These are phyloP conservation scores for Metarhizium anisopliae DNA, from an alignment of 2,329 filamentous ascomycete genomes.

Conservation along the genomic window DNA sequence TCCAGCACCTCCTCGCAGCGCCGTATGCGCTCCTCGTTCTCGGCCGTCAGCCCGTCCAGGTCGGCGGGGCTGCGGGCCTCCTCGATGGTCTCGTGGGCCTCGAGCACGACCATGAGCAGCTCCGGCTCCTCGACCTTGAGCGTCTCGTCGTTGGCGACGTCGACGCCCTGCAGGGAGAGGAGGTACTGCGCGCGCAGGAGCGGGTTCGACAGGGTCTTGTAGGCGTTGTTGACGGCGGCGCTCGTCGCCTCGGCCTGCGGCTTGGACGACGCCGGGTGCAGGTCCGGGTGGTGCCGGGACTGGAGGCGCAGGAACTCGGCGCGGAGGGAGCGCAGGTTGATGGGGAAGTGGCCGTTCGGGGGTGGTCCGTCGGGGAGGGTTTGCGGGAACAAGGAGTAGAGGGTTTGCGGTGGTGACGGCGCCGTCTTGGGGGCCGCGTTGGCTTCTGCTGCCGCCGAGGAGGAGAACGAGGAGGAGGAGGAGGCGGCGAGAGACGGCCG, in stretches of 20 bases:
- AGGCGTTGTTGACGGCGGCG: slow-evolving; percentile 82
- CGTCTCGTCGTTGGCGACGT: slow-evolving; percentile 71
- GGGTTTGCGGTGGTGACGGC: slow-evolving; percentile 33
- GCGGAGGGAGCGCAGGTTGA: slow-evolving; percentile 62
- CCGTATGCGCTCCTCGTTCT: slow-evolving; percentile 60
- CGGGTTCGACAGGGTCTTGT: slow-evolving; percentile 72
- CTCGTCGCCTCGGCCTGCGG: slow-evolving; percentile 65
- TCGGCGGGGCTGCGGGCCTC: slow-evolving; percentile 59
- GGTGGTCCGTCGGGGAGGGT: slow-evolving; percentile 73
- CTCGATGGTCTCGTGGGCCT: slow-evolving; percentile 69
- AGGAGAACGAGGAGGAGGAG: too few species aligned
- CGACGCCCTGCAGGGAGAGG: slow-evolving; percentile 62
- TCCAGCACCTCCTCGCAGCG: slow-evolving; percentile 56
- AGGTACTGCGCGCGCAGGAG: slow-evolving; percentile 83
- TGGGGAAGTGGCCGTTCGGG: slow-evolving; percentile 63
- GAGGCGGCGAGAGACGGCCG: not conserved
- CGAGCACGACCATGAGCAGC: slow-evolving; percentile 70
- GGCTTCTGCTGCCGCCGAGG: too few species aligned
- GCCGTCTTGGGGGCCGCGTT: not conserved
- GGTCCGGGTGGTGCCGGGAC: slow-evolving; percentile 65
- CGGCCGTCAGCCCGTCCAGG: slow-evolving; percentile 45
- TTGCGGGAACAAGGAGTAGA: slow-evolving; percentile 83
- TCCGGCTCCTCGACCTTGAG: slow-evolving; percentile 58
- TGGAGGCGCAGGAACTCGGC: slow-evolving; percentile 84
- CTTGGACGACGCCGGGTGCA: slow-evolving; percentile 46